Conservation (phyloP, 1,139 yeast species). For the Suhomyces bokatorum region DNA sequence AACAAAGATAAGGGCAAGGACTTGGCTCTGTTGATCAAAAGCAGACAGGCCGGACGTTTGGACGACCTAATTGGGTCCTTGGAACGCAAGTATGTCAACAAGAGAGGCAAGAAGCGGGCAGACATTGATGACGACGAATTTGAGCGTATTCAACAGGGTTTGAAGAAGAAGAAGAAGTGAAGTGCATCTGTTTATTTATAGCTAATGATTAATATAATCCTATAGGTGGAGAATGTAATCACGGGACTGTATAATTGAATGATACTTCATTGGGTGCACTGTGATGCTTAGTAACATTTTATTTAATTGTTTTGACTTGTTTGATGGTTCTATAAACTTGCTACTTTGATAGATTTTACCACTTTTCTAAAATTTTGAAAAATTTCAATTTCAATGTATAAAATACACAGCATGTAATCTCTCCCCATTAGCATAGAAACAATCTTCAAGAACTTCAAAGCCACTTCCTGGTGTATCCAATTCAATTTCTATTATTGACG, state of each 20-base stretch:
- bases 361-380: background rate
- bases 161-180: slow-evolving; percentile 14
- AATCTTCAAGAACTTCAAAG: too few relatives aligned
- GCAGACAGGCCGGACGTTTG: slow-evolving; percentile 42
- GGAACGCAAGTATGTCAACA: slow-evolving; percentile 55
- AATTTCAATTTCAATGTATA: too few relatives aligned
- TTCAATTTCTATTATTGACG: too few relatives aligned
- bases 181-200: background rate
- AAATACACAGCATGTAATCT: too few relatives aligned
- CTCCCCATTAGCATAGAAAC: too few relatives aligned
- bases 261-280: too few relatives aligned
- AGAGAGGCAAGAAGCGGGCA: slow-evolving; percentile 37
- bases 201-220: slow-evolving; percentile 1
- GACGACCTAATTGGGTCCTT: slow-evolving; percentile 50
- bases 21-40: slow-evolving; percentile 52
- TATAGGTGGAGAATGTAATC: background rate
- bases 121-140: slow-evolving; percentile 43
- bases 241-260: too few relatives aligned
- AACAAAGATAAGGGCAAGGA: slow-evolving; percentile 40
- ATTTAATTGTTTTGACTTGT: too few relatives aligned
- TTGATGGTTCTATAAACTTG: too few relatives aligned
- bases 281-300: too few relatives aligned
- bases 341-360: background rate
- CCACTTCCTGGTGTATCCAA: too few relatives aligned
- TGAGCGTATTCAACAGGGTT: slow-evolving; percentile 32